These are phyloP conservation scores for Amphicarpaea edgeworthii DNA, from an alignment of 306 rosid species.

Conservation along the genomic window DNA sequence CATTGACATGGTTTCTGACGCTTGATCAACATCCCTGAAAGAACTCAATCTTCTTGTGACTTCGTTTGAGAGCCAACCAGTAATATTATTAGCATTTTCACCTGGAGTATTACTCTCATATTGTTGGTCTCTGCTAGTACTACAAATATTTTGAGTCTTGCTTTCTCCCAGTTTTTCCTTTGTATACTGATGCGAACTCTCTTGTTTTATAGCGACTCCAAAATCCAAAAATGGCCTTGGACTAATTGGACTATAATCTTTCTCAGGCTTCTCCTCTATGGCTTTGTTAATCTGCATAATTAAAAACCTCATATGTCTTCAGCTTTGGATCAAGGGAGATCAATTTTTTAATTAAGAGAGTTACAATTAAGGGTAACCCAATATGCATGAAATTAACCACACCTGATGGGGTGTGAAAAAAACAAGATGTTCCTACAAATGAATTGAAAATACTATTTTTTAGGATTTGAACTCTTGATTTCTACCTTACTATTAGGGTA, in stretches of 20 bases:
- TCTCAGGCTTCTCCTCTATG: slow-evolving; percentile 41
- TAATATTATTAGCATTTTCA: slow-evolving; percentile 35
- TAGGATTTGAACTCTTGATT: too few relatives aligned
- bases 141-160: slow-evolving; percentile 21
- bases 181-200: slow-evolving; percentile 38
- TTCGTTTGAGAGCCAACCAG: slow-evolving; percentile 45
- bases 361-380: not conserved
- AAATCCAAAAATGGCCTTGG: slow-evolving; percentile 51
- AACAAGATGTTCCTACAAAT: too few relatives aligned
- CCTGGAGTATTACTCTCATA: not conserved
- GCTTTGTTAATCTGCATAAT: slow-evolving; percentile 42
- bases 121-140: not conserved
- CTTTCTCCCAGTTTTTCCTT: slow-evolving; percentile 41
- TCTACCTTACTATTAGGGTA: too few relatives aligned
- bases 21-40: slow-evolving; percentile 36
- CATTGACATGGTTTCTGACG: slow-evolving; percentile 62
- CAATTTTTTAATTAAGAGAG: not conserved
- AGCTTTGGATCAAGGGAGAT: not conserved
- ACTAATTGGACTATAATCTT: slow-evolving; percentile 23
- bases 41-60: slow-evolving; percentile 47
- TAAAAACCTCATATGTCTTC: not conserved
- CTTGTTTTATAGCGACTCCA: slow-evolving; percentile 41
- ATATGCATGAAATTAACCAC: not conserved
- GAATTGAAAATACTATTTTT: too few relatives aligned
- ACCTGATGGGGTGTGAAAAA: not conserved